Conservation (phyloP, 306 rosid genomes). For the Prunus mongolica region DNA sequence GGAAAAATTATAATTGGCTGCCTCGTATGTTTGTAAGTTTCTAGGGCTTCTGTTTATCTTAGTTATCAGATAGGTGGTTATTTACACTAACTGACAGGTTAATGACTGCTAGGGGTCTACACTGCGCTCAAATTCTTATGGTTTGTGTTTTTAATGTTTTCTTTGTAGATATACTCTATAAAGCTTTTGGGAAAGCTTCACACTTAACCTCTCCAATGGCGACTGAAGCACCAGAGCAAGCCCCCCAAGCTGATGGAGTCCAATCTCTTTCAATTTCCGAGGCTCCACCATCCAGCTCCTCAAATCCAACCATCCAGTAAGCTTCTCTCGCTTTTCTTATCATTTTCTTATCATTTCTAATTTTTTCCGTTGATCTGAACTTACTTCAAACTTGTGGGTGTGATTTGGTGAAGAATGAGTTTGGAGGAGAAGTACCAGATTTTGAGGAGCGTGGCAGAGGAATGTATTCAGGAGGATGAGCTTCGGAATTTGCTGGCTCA, state of each 20-base stretch:
- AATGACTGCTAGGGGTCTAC: too few species aligned
- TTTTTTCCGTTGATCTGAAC: not conserved
- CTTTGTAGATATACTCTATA: too few species aligned
- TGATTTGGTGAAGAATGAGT: slow-evolving; percentile 32
- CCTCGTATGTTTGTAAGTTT: too few species aligned
- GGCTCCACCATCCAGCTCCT: slow-evolving; percentile 25
- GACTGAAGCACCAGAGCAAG: slow-evolving; percentile 25
- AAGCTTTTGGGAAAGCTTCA: too few species aligned
- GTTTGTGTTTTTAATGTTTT: too few species aligned
- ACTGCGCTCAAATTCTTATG: too few species aligned
- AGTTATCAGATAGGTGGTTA: too few species aligned
- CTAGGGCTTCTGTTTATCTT: too few species aligned
- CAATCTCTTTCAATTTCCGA: slow-evolving; percentile 40
- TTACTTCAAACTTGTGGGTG: not conserved
- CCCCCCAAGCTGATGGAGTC: slow-evolving; percentile 20
- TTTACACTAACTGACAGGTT: too few species aligned
- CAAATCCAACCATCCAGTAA: slow-evolving; percentile 31
- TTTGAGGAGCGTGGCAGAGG: slow-evolving; percentile 76
- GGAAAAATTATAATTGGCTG: too few species aligned
- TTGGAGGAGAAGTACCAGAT: slow-evolving; percentile 51
- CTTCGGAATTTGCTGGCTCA: slow-evolving; percentile 58
- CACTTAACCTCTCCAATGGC: slow-evolving; percentile 22
- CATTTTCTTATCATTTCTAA: not conserved
- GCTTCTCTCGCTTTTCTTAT: not conserved
- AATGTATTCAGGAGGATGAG: slow-evolving; percentile 84